Percentiles rank a stretch among this genome's conserved stretches.
These are phyloP conservation scores for Phyllosticta capitalensis DNA, from an alignment of 2,329 filamentous ascomycete species.

Conservation along the genomic window DNA sequence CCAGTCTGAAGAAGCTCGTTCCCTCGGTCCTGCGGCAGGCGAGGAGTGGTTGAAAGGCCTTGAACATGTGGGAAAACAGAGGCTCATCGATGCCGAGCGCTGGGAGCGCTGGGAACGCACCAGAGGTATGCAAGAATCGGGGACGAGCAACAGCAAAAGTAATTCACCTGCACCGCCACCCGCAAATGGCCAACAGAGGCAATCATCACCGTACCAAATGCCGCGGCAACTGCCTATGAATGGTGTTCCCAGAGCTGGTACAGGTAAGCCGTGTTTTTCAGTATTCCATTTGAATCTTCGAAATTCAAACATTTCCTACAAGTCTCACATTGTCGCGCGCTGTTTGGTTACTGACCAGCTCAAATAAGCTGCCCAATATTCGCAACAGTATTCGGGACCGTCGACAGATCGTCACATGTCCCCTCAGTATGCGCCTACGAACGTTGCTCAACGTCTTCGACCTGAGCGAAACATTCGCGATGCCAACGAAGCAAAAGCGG, in stretches of 20 bases:
- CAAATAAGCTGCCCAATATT: conserved; percentile 16
- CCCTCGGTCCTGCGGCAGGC: conserved; percentile 56
- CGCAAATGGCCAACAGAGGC: background rate
- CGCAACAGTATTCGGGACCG: conserved; percentile 24
- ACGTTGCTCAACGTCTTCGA: conserved; percentile 20
- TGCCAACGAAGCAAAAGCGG: conserved; percentile 53
- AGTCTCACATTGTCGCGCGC: background rate
- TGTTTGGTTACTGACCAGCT: conserved; percentile 7
- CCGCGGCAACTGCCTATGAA: conserved; percentile 9
- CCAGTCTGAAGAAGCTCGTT: conserved; percentile 54
- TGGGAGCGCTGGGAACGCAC: conserved; percentile 66
- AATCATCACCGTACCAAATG: background rate
- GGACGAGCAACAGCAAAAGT: background rate
- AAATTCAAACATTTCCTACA: background rate
- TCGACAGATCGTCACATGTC: conserved; percentile 25
- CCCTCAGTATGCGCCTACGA: conserved; percentile 19
- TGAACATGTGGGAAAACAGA: conserved; percentile 50
- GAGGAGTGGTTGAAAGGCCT: conserved; percentile 77
- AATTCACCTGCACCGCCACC: background rate
- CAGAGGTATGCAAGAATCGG: conserved; percentile 7
- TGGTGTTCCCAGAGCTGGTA: conserved; percentile 8
- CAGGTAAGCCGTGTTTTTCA: background rate
- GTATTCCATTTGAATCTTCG: background rate
- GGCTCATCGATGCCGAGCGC: conserved; percentile 51
- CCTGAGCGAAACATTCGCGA: conserved; percentile 51